Evolutionary conservation across 805 yeast species (phyloP), one percentile per base, ranked within the genome.

Genomic region (Pichia insulana): DNA sequence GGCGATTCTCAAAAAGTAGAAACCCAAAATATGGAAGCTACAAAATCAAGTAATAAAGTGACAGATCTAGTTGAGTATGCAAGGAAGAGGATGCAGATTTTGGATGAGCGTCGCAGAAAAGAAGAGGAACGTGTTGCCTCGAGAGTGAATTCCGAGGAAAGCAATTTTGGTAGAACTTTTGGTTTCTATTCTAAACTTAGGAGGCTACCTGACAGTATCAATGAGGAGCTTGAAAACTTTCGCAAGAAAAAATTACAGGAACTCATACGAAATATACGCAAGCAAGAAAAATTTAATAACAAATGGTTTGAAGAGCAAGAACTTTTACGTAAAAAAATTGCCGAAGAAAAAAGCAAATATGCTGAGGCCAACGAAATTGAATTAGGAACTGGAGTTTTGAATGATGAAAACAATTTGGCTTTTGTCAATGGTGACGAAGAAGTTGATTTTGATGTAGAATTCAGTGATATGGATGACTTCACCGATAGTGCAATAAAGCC

Each of bases 11-110:
- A 18, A 12, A 22, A 7, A 15, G 18, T 28, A 13, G 36, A 40
- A 7, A 33, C 25, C 9, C 22, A 15, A 11, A 3, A 22, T 9
- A 35, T 17, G 7, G 34, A 36, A 19, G 39, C 41, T 33, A 30
- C 40, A 16, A 42, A 39, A 16, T 17, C 19, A 10, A 35, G 38
- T 4, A 36, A 32, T n/a, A 42, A 36, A 26, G 36, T 30, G 5
- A 35, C 37, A 12, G 45, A 82, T 58, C 67, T 83, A 32, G 74
- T 68, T 12, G 75, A 64, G 33, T 79, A 78, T 55, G 79, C 86
- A 0, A 58, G 64, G 18, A 68, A 68, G 31, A 63, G 86, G 40
- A 48, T 68, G 15, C 57, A 53, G 8, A 49, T 63, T 13, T 58
- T 74, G 4, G 47, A 65, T 55, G 40, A 58, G 55, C 48, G 68